phyloP scores from a whole-genome alignment of 352 stramenopile genomes.

The Pythium chondricola region DNA sequence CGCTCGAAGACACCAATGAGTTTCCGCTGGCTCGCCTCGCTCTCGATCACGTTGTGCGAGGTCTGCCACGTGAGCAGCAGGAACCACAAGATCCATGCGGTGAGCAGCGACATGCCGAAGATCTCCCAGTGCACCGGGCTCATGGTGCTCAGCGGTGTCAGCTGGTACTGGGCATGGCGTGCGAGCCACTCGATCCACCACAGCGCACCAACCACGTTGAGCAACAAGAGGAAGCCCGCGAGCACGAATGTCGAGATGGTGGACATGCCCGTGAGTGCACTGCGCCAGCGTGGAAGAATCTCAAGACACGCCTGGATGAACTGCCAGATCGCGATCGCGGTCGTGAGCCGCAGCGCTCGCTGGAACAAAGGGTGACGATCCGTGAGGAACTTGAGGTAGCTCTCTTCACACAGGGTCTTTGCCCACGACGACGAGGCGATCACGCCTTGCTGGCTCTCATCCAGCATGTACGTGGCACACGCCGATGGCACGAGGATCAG shows the following conservation, averaged over 20 bases:
- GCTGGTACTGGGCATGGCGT: conserved; percentile 56
- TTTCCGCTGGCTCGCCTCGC: conserved; percentile 57
- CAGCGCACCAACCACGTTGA: conserved; percentile 56
- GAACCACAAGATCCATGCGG: conserved; percentile 81
- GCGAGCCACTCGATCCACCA: conserved; percentile 77
- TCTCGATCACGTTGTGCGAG: conserved; percentile 40
- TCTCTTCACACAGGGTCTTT: conserved; percentile 69
- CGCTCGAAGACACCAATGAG: conserved; percentile 67
- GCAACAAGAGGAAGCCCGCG: conserved; percentile 42
- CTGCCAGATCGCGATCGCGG: conserved; percentile 74
- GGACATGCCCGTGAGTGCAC: conserved; percentile 45
- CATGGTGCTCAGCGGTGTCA: conserved; percentile 66
- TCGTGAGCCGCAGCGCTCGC: conserved; percentile 68
- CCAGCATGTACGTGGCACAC: conserved; percentile 26
- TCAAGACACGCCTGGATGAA: conserved; percentile 84
- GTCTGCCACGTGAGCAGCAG: conserved; percentile 61
- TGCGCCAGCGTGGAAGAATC: conserved; percentile 70
- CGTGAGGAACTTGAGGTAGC: conserved; percentile 80
- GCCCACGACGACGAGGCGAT: conserved; percentile 21
- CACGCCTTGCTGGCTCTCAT: conserved; percentile 8
- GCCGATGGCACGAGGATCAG: conserved; percentile 70
- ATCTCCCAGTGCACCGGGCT: conserved; percentile 70
- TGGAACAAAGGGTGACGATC: conserved; percentile 82
- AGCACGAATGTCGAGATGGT: conserved; percentile 48
- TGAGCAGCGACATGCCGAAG: conserved; percentile 72